Evolutionary conservation across 225 moss, liverwort and hornwort genomes (phyloP).

Genomic region (Marchantia paleacea): DNA sequence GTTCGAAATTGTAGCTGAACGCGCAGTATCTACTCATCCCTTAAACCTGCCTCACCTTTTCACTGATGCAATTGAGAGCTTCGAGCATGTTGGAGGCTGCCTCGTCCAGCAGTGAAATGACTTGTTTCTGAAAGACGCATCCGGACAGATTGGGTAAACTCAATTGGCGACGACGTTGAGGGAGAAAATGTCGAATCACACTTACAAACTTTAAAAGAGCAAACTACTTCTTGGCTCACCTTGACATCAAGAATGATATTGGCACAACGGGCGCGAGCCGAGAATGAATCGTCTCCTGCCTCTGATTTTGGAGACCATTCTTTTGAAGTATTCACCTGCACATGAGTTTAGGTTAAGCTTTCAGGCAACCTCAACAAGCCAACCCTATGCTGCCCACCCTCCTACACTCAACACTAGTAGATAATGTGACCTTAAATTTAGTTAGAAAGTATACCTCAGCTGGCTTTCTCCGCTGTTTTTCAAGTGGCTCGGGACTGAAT

Average conservation of each 20-base stretch:
- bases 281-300: conserved; percentile 40
- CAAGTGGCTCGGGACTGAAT: conserved; percentile 66
- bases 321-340: conserved; percentile 21
- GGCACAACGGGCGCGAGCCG: conserved; percentile 65
- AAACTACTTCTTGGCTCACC: conserved; percentile 28
- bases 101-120: conserved; percentile 75
- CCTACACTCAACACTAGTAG: neutral
- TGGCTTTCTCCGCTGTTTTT: conserved; percentile 36
- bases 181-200: neutral
- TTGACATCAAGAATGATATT: conserved; percentile 63
- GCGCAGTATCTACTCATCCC: no score
- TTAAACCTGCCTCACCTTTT: conserved; percentile 51
- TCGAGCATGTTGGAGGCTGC: conserved; percentile 75
- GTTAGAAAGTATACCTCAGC: neutral
- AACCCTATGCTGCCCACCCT: neutral
- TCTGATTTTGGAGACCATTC: conserved; percentile 30
- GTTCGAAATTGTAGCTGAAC: neutral
- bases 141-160: neutral
- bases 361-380: neutral
- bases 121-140: conserved; percentile 64
- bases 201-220: neutral
- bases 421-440: neutral
- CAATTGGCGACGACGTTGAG: neutral
- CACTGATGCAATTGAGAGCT: conserved; percentile 68
- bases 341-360: neutral